Evolutionary conservation across 1,139 yeast species (phyloP), one percentile per base, ranked within the genome.

Genomic region (Diutina scorzettiae): DNA sequence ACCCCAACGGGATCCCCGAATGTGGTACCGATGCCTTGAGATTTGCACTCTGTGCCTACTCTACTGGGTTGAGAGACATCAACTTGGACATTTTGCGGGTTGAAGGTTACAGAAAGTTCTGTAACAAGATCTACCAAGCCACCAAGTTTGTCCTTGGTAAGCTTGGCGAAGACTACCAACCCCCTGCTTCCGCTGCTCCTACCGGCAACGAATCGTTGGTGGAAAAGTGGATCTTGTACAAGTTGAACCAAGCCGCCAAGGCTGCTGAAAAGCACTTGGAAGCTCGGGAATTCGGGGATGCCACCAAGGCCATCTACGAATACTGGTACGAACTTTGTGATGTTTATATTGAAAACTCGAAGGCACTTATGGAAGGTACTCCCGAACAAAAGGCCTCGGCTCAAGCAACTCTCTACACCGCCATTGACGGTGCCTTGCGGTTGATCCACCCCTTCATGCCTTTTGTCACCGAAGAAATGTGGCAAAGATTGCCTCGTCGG

Each of bases 11-110:
- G 69, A 89, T 91, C 53, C 97, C 98, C 45, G 96, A 91, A 68
- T 91, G 98, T 75, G 98, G 98, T 71, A 89, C 97, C 43, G 98
- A 91, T 64, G 98, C 98, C 37, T 71, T 91, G 67, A 81, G 98
- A 70, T 91, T 91, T 61, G 97, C 98, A 21, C 76, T 91, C 52
- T 91, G 98, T 76, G 96, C 97, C 44, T 91, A 91, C 71, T 82
- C 96, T 42, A 89, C 98, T 45, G 98, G 98, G 68, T 97, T 96
- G 55, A 81, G 97, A 67, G 98, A 91, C 59, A 91, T 91, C 63
- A 91, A 91, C 67, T 76, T 91, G 61, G 97, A 91, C 60, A 87
- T 91, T 55, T 71, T 87, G 62, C 84, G 98, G 69, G 96, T 91
- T 52, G 98, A 93, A 62, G 98, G 98, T 57, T 91, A 91, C 80